Evolutionary conservation across 225 moss, liverwort and hornwort genomes (phyloP).

Genomic region (Thuidium tamariscinum): DNA sequence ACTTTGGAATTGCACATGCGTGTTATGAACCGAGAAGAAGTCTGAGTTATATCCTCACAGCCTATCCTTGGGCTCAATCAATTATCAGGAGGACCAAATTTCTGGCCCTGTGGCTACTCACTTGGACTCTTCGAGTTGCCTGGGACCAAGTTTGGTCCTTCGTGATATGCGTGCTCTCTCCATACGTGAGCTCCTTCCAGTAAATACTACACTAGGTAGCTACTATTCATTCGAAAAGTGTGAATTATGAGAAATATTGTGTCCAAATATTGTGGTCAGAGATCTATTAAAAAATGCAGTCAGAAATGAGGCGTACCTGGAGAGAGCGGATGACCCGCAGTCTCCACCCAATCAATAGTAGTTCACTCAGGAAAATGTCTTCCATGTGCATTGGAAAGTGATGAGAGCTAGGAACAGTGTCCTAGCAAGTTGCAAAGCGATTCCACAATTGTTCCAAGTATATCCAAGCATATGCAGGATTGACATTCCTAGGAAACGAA

Average conservation of each 20-base stretch:
- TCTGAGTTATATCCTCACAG: conserved; percentile 13
- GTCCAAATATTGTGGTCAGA: background rate
- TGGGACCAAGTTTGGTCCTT: conserved; percentile 99
- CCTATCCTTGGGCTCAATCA: background rate
- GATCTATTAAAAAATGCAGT: background rate
- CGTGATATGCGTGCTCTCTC: conserved; percentile 42
- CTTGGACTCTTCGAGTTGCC: conserved; percentile 23
- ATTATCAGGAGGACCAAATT: conserved; percentile 77
- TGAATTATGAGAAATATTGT: conserved; percentile 10
- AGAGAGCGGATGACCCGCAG: background rate
- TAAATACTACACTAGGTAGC: conserved; percentile 17
- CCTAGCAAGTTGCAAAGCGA: background rate
- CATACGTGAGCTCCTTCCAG: background rate
- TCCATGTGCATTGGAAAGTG: conserved; percentile 5
- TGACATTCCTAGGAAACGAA: conserved; percentile 3
- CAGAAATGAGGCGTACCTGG: background rate
- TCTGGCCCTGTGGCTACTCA: conserved; percentile 67
- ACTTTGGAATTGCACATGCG: conserved; percentile 76
- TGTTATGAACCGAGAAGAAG: conserved; percentile 59
- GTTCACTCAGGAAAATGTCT: background rate
- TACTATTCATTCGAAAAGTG: conserved; percentile 28
- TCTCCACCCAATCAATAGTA: background rate
- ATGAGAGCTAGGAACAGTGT: background rate
- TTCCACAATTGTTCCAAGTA: background rate
- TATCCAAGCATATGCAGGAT: background rate